These are phyloP conservation scores for Gentiana dahurica DNA, from an alignment of 257 asterid species.

Conservation along the genomic window DNA sequence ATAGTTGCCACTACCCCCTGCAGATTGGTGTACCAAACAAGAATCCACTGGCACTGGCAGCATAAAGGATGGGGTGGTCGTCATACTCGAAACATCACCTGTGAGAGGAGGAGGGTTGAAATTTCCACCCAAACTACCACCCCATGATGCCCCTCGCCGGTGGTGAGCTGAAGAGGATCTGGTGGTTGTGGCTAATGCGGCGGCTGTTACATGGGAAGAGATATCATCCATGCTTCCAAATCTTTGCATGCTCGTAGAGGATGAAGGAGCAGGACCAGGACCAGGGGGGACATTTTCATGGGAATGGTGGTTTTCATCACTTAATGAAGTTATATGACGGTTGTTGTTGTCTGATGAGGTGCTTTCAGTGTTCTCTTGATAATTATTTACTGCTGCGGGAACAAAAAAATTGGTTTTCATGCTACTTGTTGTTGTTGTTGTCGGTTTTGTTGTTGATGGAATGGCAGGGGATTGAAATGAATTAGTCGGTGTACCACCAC, in stretches of 20 bases:
- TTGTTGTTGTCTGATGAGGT: slow-evolving; percentile 14
- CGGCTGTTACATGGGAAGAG: slow-evolving; percentile 16
- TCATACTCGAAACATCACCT: slow-evolving; percentile 48
- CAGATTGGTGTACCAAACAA: slow-evolving; percentile 16
- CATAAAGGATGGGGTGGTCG: slow-evolving; percentile 27
- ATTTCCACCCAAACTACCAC: slow-evolving; percentile 55
- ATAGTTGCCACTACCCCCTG: slow-evolving; percentile 25
- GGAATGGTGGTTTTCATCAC: slow-evolving; percentile 27
- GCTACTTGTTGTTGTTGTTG: slow-evolving; percentile 10
- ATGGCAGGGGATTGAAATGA: slow-evolving; percentile 53
- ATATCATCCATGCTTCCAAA: slow-evolving; percentile 68
- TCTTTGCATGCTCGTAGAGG: slow-evolving; percentile 38
- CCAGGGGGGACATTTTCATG: slow-evolving; percentile 25
- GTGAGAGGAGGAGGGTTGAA: slow-evolving; percentile 24
- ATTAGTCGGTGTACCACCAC: slow-evolving; percentile 53
- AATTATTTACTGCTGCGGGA: slow-evolving; percentile 40
- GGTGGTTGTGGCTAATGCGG: slow-evolving; percentile 5
- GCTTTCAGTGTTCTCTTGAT: slow-evolving; percentile 33
- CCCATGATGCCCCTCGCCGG: slow-evolving; percentile 85
- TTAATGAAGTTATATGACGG: slow-evolving; percentile 19
- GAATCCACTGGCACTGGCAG: slow-evolving; percentile 14
- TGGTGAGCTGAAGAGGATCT: slow-evolving; percentile 29
- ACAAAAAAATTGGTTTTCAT: slow-evolving; percentile 64
- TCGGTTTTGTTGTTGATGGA: slow-evolving; percentile 49
- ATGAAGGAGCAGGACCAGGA: slow-evolving; percentile 25